phyloP scores from a whole-genome alignment of 2,329 filamentous ascomycete species.

The Mycogone perniciosa region DNA sequence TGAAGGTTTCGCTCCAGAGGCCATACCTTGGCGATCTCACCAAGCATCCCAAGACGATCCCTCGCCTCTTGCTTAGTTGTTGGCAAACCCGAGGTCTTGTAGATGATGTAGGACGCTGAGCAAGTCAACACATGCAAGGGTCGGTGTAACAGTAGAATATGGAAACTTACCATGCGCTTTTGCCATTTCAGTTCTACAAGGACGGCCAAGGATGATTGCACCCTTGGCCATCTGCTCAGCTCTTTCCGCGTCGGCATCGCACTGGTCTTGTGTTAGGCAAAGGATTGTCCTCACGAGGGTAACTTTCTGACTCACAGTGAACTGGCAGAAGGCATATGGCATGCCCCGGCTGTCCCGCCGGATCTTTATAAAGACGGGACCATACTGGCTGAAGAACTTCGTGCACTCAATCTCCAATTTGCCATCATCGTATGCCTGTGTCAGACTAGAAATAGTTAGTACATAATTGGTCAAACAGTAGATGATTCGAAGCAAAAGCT shows the following conservation, averaged over 20 bases:
- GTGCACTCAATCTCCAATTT: conserved; percentile 48
- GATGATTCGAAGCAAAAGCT: conserved; percentile 23
- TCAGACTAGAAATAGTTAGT: conserved; percentile 37
- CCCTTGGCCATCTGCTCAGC: conserved; percentile 45
- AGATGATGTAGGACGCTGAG: conserved; percentile 46
- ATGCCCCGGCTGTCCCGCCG: conserved; percentile 51
- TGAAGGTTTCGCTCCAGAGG: conserved; percentile 30
- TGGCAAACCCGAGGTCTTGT: conserved; percentile 26
- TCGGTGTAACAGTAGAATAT: background rate
- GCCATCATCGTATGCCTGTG: conserved; percentile 42
- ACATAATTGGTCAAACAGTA: background rate
- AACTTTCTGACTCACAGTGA: conserved; percentile 40
- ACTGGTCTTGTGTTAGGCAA: conserved; percentile 1
- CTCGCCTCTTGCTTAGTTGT: conserved; percentile 40
- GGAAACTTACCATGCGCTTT: conserved; percentile 48
- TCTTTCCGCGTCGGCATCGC: conserved; percentile 38
- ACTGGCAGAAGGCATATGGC: conserved; percentile 61
- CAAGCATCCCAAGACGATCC: conserved; percentile 37
- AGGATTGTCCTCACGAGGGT: too few relatives aligned
- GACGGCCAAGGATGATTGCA: conserved; percentile 46
- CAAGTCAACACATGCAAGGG: conserved; percentile 11
- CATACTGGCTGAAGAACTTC: conserved; percentile 46
- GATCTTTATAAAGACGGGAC: conserved; percentile 57
- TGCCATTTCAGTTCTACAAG: conserved; percentile 54
- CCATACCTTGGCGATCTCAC: conserved; percentile 29